phyloP scores from a whole-genome alignment of 257 asterid genomes.

The Solanum appendiculatum region DNA sequence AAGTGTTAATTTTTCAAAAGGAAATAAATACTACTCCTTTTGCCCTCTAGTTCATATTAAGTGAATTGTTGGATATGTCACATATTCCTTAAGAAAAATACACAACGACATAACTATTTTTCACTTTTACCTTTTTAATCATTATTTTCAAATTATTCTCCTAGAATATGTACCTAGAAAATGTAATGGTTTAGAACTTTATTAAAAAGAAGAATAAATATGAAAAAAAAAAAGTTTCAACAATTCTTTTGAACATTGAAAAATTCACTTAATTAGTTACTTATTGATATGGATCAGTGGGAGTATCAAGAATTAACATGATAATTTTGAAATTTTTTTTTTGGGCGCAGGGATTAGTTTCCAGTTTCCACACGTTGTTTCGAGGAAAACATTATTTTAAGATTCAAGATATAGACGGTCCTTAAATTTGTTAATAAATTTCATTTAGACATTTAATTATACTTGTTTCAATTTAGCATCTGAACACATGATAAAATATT shows the following conservation, averaged over 20 bases:
- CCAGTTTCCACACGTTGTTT: neutral
- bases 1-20: neutral
- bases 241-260: neutral
- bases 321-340: neutral
- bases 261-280: no score
- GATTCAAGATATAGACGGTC: no score
- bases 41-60: no score
- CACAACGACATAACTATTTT: no score
- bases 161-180: no score
- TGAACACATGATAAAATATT: neutral
- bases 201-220: no score
- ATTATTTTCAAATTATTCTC: no score
- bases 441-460: neutral
- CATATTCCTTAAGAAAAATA: no score
- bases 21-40: neutral
- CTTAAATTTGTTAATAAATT: neutral
- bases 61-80: no score
- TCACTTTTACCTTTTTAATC: no score
- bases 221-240: neutral
- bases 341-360: neutral
- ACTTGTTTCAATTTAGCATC: neutral
- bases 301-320: neutral
- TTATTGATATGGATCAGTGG: neutral
- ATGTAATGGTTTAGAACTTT: neutral
- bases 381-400: neutral